These are phyloP conservation scores for Umbelopsis ramanniana DNA, from an alignment of 192 early-diverging fungal genomes.

Conservation along the genomic window DNA sequence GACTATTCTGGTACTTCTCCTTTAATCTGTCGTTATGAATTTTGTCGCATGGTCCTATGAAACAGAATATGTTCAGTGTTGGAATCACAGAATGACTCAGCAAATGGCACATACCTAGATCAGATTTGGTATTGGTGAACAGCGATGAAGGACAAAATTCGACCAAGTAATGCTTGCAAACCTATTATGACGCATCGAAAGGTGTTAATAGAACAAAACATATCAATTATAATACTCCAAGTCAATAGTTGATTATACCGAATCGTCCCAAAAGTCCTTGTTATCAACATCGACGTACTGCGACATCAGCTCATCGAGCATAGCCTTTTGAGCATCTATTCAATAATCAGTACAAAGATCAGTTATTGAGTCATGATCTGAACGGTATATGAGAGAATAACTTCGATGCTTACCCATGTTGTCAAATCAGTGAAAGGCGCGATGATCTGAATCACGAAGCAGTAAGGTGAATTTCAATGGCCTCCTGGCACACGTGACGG, in stretches of 20 bases:
- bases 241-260: slow-evolving; percentile 23
- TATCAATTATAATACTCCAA: background rate
- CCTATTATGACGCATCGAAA: slow-evolving; percentile 31
- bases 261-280: slow-evolving; percentile 46
- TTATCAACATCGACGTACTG: slow-evolving; percentile 47
- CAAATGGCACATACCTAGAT: slow-evolving; percentile 59
- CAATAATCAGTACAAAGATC: background rate
- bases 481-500: background rate
- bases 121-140: slow-evolving; percentile 90
- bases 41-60: slow-evolving; percentile 62
- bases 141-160: slow-evolving; percentile 80
- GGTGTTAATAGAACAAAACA: background rate
- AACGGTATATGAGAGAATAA: background rate
- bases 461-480: background rate
- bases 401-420: slow-evolving; percentile 12
- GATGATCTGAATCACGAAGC: background rate
- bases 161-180: slow-evolving; percentile 83
- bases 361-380: background rate
- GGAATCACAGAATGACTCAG: background rate
- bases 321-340: slow-evolving; percentile 42
- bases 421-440: background rate
- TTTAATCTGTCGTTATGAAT: slow-evolving; percentile 84
- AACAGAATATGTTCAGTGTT: slow-evolving; percentile 1
- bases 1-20: slow-evolving; percentile 65
- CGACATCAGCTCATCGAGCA: slow-evolving; percentile 45